Conservation (phyloP, 768 basidiomycete genomes). For the Lyophyllum shimeji region DNA sequence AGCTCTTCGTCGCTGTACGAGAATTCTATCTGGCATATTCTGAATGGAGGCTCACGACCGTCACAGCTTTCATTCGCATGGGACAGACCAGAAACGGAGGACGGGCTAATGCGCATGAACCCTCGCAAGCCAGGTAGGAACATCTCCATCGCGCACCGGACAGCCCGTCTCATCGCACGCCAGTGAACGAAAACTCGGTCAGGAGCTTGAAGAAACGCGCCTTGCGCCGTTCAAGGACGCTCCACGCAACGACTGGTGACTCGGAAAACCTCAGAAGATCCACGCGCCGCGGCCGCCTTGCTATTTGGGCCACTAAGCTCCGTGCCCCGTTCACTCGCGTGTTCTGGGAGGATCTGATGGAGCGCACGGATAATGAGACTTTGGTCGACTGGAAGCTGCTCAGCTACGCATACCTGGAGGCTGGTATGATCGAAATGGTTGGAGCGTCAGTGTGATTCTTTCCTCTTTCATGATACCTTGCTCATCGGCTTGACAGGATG, state of each 20-base stretch:
- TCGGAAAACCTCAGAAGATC: slow-evolving; percentile 42
- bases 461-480: background rate
- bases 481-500: slow-evolving; percentile 37
- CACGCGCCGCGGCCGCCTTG: slow-evolving; percentile 40
- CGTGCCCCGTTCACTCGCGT: slow-evolving; percentile 53
- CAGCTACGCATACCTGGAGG: slow-evolving; percentile 68
- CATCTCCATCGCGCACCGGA: background rate
- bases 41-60: background rate
- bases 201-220: slow-evolving; percentile 54
- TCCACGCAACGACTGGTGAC: slow-evolving; percentile 52
- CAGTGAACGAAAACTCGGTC: slow-evolving; percentile 59
- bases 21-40: background rate
- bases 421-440: slow-evolving; percentile 59
- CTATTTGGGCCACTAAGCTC: slow-evolving; percentile 35
- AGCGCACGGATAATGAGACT: slow-evolving; percentile 53
- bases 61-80: slow-evolving; percentile 66
- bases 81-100: slow-evolving; percentile 65
- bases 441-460: slow-evolving; percentile 41
- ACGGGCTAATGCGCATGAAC: slow-evolving; percentile 65
- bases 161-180: background rate
- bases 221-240: slow-evolving; percentile 42
- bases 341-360: slow-evolving; percentile 60
- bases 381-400: slow-evolving; percentile 62
- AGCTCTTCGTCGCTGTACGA: slow-evolving; percentile 63
- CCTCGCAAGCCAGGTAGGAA: slow-evolving; percentile 64